These are phyloP conservation scores for Paramecium sexaurelia DNA, from an alignment of 73 alveolate species.

Conservation along the genomic window DNA sequence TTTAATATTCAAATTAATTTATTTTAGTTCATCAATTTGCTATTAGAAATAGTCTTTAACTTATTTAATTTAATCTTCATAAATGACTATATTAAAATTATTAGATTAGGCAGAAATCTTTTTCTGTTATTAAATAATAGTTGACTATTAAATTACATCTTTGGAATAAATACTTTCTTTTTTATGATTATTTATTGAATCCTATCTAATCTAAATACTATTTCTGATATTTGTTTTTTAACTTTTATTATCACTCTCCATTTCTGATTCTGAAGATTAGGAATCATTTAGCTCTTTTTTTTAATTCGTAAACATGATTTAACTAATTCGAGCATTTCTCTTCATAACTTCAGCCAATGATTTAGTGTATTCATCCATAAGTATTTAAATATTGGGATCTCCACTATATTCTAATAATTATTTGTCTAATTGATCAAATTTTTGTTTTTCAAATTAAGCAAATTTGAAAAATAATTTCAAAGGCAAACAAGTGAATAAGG, in stretches of 20 bases:
- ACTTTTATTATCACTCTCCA: neutral
- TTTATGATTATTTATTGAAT: neutral
- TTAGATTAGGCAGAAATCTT: neutral
- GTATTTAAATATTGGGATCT: neutral
- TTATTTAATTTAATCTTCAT: neutral
- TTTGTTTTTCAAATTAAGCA: neutral
- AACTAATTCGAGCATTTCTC: neutral
- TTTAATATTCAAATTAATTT: neutral
- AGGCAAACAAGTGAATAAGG: constrained; percentile 3
- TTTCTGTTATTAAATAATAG: neutral
- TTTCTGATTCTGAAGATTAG: neutral
- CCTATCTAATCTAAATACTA: neutral
- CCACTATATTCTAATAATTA: neutral
- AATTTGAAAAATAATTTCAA: neutral
- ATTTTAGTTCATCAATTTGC: neutral
- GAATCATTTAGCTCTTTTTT: neutral
- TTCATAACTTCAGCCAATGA: neutral
- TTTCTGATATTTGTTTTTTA: neutral
- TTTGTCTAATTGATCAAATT: constrained; percentile 28
- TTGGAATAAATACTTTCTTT: neutral
- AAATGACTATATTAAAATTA: neutral
- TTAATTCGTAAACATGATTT: neutral
- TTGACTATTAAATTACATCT: neutral
- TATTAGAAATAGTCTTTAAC: neutral
- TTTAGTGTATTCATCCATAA: neutral